A percentile compares a stretch with the other conserved stretches of the same genome.
These are phyloP conservation scores for Poronia punctata DNA, from an alignment of 495 filamentous ascomycete species.

Conservation along the genomic window DNA sequence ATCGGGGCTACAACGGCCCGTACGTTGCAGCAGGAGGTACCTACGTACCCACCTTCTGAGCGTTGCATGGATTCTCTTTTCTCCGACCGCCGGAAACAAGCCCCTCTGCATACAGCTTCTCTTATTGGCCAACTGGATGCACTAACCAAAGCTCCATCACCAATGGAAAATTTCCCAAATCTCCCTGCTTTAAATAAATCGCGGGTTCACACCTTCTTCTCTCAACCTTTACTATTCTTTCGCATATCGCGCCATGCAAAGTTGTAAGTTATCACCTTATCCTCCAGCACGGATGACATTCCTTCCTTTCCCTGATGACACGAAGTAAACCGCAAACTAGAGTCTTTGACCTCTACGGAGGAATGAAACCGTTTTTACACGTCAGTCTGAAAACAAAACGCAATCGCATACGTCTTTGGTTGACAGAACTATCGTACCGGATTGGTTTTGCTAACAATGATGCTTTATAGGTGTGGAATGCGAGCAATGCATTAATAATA, in stretches of 20 bases:
- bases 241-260: slow-evolving; percentile 7
- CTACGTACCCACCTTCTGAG: neutral
- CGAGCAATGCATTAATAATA: too few relatives aligned
- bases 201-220: slow-evolving; percentile 5
- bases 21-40: too few relatives aligned
- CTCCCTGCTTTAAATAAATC: slow-evolving; percentile 3
- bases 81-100: slow-evolving; percentile 9
- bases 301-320: slow-evolving; percentile 45
- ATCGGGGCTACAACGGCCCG: too few relatives aligned
- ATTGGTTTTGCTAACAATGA: slow-evolving; percentile 14
- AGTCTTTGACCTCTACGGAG: slow-evolving; percentile 92
- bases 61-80: slow-evolving; percentile 1
- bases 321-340: slow-evolving; percentile 95
- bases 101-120: neutral
- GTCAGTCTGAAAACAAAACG: slow-evolving; percentile 82
- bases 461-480: slow-evolving; percentile 13
- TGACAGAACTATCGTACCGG: slow-evolving; percentile 6
- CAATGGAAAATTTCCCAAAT: slow-evolving; percentile 17
- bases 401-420: neutral
- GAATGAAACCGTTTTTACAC: slow-evolving; percentile 98
- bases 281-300: neutral
- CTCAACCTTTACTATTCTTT: slow-evolving; percentile 6
- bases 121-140: slow-evolving; percentile 5
- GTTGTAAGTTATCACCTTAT: slow-evolving; percentile 18
- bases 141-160: slow-evolving; percentile 8